Base-by-base conservation (phyloP, 1,284 basidiomycete species). In the Mycosarcoma mackinlayi region DNA sequence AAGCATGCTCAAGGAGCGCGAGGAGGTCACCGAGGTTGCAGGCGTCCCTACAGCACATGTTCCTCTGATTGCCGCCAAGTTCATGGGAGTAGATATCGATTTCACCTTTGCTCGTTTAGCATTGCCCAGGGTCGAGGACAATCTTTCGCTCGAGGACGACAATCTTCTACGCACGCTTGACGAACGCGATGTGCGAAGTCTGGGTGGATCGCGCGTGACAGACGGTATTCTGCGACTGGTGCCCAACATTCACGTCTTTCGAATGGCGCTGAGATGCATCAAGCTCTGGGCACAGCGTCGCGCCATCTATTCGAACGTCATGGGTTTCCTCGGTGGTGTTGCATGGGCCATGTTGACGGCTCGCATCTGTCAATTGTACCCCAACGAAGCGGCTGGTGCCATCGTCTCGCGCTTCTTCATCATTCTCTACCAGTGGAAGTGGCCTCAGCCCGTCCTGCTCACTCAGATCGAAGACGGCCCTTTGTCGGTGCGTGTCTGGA, bases 271-370 rank as follows among this genome's bases (percentile, higher is more conserved):
- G 64, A 88, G 96, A 67, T 94, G 94, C 82, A 97, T 99, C 84
- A 96, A 97, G 84, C 86, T 98, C 23, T 99, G 96, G 96, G 96
- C 96, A 4, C 91, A 94, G 85, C 87, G 94, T 71, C 88, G 94
- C 84, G 96, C 94, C 23, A 96, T 99, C 67, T 98, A 98, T 84
- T 94, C 94, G 4, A 99, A 99, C 84, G 93, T 98, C 16, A 93
- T 95, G 78, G 96, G 95, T 24, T 99, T 98, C 84, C 88, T 95
- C 39, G 96, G 96, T 73, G 96, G 96, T 84, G 95, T 98, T 4
- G 95, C 94, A 19, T 99, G 96, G 96, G 93, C 94, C 7, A 93
- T 98, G 87, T 88, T 98, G 45, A 94, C 97, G 11, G 96, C 96
- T 44, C 90, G 96, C 81, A 94, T 98, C 87, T 99, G 96, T 85